Percentiles rank a stretch among this genome's conserved stretches.
Conservation (phyloP, 352 stramenopile species). For the Globisporangium apiculatum region DNA sequence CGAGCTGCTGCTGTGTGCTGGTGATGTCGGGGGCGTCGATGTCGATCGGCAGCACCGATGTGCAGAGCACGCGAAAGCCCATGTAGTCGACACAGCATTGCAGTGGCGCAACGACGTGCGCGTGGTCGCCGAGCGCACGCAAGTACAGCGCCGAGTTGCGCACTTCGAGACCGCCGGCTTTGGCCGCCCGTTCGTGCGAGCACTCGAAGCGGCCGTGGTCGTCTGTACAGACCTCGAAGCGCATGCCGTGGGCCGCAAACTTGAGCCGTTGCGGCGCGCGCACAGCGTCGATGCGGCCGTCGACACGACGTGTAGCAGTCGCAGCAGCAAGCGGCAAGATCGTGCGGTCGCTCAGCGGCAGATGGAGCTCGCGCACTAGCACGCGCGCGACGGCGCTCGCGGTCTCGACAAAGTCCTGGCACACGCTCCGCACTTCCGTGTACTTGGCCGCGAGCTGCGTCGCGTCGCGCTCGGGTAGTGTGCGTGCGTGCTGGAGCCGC, state of each 20-base stretch:
- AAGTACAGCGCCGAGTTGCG: slow-evolving; percentile 78
- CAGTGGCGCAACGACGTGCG: slow-evolving; percentile 62
- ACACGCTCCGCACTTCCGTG: slow-evolving; percentile 76
- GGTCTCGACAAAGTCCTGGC: slow-evolving; percentile 85
- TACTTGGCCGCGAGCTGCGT: slow-evolving; percentile 72
- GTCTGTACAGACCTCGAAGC: slow-evolving; percentile 87
- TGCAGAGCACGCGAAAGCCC: slow-evolving; percentile 82
- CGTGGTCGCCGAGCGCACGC: slow-evolving; percentile 22
- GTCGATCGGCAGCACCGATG: slow-evolving; percentile 82
- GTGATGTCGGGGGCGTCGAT: slow-evolving; percentile 58
- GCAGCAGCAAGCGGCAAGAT: slow-evolving; percentile 51
- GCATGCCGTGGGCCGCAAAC: slow-evolving; percentile 85
- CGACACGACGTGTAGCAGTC: slow-evolving; percentile 18
- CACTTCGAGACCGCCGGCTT: slow-evolving; percentile 75
- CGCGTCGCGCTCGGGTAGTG: slow-evolving; percentile 23
- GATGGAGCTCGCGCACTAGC: slow-evolving; percentile 73
- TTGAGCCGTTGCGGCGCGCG: slow-evolving; percentile 45
- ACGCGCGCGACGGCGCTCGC: slow-evolving; percentile 59
- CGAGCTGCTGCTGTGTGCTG: slow-evolving; percentile 60
- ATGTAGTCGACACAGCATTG: slow-evolving; percentile 84
- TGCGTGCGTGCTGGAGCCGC: slow-evolving; percentile 48
- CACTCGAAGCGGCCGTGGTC: slow-evolving; percentile 89
- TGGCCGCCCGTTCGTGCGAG: slow-evolving; percentile 84
- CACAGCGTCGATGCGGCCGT: slow-evolving; percentile 67
- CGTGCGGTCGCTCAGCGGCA: slow-evolving; percentile 74